Evolutionary conservation across 306 rosid species (phyloP).

Genomic region (Vigna reflexopilosa): DNA sequence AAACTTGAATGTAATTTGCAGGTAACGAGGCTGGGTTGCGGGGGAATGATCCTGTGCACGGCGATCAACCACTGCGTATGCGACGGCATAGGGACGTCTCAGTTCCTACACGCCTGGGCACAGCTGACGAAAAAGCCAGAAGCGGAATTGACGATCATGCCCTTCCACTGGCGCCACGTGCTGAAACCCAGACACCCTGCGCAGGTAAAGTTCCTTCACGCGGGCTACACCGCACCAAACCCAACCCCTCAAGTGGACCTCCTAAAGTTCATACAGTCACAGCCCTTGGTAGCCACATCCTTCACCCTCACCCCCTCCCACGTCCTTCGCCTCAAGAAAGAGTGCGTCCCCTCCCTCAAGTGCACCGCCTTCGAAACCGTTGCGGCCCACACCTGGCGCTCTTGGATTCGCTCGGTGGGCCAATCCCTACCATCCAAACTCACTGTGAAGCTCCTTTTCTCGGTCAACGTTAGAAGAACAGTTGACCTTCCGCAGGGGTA

Average conservation of each 20-base stretch:
- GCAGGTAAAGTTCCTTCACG: conserved; percentile 42
- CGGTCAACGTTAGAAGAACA: conserved; percentile 58
- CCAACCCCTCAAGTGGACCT: conserved; percentile 44
- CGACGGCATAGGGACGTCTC: conserved; percentile 83
- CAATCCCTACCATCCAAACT: conserved; percentile 45
- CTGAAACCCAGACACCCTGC: conserved; percentile 61
- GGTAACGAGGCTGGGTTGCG: conserved; percentile 72
- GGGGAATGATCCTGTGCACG: conserved; percentile 81
- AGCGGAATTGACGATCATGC: conserved; percentile 45
- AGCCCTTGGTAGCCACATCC: conserved; percentile 59
- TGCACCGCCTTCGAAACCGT: conserved; percentile 79
- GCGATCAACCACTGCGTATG: conserved; percentile 81
- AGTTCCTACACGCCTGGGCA: conserved; percentile 82
- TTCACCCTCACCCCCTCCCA: conserved; percentile 56
- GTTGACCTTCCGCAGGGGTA: conserved; percentile 59
- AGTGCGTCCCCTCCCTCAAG: conserved; percentile 65
- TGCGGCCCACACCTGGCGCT: conserved; percentile 87
- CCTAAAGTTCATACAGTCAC: conserved; percentile 59
- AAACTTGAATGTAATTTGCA: neutral
- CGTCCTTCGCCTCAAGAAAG: conserved; percentile 61
- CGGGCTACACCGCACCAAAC: conserved; percentile 50
- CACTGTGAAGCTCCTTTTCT: conserved; percentile 72
- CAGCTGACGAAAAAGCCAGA: conserved; percentile 46
- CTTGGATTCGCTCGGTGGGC: conserved; percentile 67
- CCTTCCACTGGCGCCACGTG: conserved; percentile 65